Evolutionary conservation across 345 rosid species (phyloP).

Genomic region (Cardiospermum halicacabum): DNA sequence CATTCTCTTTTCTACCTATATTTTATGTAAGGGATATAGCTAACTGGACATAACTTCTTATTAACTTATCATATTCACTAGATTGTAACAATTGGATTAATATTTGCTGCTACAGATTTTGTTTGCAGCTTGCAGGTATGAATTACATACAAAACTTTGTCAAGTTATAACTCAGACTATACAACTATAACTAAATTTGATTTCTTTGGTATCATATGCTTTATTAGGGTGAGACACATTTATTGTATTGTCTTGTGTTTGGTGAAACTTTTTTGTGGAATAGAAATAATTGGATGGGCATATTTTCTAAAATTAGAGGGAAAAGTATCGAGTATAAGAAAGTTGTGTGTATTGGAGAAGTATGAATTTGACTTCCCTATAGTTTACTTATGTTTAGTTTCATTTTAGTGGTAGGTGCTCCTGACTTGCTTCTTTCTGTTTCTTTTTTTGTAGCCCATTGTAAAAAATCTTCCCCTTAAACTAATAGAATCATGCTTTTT

Average conservation of each 20-base stretch:
- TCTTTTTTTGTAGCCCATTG: too few relatives aligned
- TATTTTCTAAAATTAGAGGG: too few relatives aligned
- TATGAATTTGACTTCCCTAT: too few relatives aligned
- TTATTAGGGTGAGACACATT: slow-evolving; percentile 88
- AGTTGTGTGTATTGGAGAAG: too few relatives aligned
- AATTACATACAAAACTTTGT: background rate
- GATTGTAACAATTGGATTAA: slow-evolving; percentile 84
- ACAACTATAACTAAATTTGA: background rate
- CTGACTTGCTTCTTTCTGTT: too few relatives aligned
- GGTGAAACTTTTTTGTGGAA: too few relatives aligned
- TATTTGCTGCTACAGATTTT: slow-evolving; percentile 97
- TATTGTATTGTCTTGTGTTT: slow-evolving; percentile 79
- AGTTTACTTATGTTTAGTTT: too few relatives aligned
- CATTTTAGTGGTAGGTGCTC: too few relatives aligned
- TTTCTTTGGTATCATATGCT: slow-evolving; percentile 55
- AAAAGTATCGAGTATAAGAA: too few relatives aligned
- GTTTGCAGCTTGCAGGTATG: slow-evolving; percentile 95
- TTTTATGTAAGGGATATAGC: background rate
- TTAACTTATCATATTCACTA: slow-evolving; percentile 10
- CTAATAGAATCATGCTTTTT: too few relatives aligned
- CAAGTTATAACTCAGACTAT: slow-evolving; percentile 9
- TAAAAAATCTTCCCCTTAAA: too few relatives aligned
- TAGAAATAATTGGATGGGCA: too few relatives aligned
- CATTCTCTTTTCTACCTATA: background rate
- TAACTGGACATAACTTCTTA: slow-evolving; percentile 8